Evolutionary conservation across 305 asterid species (phyloP).

Genomic region (Caryopteris hybrid): DNA sequence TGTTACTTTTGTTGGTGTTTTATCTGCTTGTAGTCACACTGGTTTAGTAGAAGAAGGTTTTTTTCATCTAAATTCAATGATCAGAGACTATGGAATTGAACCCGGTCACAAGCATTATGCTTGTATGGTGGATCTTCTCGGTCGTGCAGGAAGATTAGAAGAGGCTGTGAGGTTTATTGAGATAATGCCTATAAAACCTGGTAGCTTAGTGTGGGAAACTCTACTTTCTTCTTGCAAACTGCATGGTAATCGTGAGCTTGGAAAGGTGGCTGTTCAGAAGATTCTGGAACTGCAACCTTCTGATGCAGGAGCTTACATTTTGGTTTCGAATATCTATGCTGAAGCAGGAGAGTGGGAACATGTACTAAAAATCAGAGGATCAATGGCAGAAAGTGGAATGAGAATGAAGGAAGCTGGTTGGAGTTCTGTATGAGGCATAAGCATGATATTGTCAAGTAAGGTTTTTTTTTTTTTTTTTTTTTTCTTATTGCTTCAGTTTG

Average conservation of each 20-base stretch:
- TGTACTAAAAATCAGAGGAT: constrained; percentile 47
- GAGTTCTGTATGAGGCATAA: constrained; percentile 53
- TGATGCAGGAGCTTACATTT: constrained; percentile 57
- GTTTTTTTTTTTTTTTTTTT: background rate
- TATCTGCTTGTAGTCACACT: constrained; percentile 78
- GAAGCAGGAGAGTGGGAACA: constrained; percentile 76
- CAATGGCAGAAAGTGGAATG: constrained; percentile 44
- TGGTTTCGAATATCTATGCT: constrained; percentile 65
- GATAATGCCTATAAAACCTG: constrained; percentile 57
- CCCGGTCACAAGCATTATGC: constrained; percentile 65
- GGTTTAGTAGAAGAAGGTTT: constrained; percentile 83
- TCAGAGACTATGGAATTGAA: constrained; percentile 51
- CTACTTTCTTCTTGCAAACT: constrained; percentile 71
- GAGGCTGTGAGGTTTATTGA: constrained; percentile 66
- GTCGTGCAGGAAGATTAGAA: constrained; percentile 71
- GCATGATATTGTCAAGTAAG: background rate
- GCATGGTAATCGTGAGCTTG: constrained; percentile 59
- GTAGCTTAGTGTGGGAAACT: constrained; percentile 64
- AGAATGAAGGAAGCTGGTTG: constrained; percentile 58
- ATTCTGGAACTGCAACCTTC: constrained; percentile 48
- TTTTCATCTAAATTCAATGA: constrained; percentile 64
- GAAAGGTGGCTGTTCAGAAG: constrained; percentile 60
- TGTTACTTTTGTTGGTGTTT: constrained; percentile 53
- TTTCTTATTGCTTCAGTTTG: background rate
- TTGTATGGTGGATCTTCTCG: constrained; percentile 79